These are phyloP conservation scores for Leccinum longicurvipes DNA, from an alignment of 768 basidiomycete genomes.

Conservation along the genomic window DNA sequence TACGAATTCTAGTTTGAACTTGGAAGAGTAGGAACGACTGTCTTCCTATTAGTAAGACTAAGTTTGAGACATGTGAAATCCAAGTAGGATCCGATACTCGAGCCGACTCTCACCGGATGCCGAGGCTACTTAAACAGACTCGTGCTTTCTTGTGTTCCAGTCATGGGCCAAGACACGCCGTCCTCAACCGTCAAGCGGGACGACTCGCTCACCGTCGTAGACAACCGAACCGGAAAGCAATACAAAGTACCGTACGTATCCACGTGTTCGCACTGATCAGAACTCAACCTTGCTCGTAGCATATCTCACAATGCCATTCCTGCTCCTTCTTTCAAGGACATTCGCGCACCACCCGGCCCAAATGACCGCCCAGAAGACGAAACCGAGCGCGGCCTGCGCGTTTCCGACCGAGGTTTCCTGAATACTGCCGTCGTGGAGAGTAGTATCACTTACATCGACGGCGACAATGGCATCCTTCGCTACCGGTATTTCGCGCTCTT, in stretches of 20 bases:
- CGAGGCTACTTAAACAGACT: background rate
- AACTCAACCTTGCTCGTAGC: slow-evolving; percentile 34
- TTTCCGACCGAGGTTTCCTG: slow-evolving; percentile 76
- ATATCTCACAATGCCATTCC: slow-evolving; percentile 77
- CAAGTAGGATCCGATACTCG: background rate
- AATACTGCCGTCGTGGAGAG: slow-evolving; percentile 81
- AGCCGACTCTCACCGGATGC: background rate
- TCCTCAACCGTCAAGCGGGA: slow-evolving; percentile 16
- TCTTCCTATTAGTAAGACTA: too few species aligned
- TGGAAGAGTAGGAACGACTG: too few species aligned
- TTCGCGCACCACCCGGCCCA: slow-evolving; percentile 53
- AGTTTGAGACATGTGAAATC: background rate
- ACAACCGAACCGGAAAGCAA: slow-evolving; percentile 82
- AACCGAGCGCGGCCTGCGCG: slow-evolving; percentile 75
- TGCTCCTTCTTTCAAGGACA: slow-evolving; percentile 78
- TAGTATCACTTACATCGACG: slow-evolving; percentile 88
- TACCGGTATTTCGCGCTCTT: slow-evolving; percentile 51
- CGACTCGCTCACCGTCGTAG: slow-evolving; percentile 59
- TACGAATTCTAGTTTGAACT: too few species aligned
- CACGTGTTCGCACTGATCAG: background rate
- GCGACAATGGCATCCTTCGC: slow-evolving; percentile 78
- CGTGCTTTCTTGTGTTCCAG: background rate
- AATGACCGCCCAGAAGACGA: slow-evolving; percentile 79
- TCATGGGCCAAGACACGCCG: slow-evolving; percentile 29
- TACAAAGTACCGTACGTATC: slow-evolving; percentile 73